phyloP scores from a whole-genome alignment of 352 stramenopile genomes.

The Blastocystis sp. region DNA sequence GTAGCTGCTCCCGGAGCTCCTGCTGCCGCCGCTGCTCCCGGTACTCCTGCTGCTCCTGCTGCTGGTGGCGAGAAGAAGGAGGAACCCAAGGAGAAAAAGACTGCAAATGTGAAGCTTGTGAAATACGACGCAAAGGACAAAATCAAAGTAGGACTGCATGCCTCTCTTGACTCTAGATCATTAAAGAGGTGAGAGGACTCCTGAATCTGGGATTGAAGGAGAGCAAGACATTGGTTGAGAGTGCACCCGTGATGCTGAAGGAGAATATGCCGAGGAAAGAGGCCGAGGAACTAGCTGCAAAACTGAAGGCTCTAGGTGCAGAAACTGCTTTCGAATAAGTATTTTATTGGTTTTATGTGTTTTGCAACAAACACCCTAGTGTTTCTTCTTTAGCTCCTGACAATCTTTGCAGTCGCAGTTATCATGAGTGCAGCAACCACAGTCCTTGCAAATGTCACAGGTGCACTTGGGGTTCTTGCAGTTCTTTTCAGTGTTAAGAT shows the following conservation, averaged over 20 bases:
- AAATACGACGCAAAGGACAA: slow-evolving; percentile 60
- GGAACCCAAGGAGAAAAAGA: slow-evolving; percentile 55
- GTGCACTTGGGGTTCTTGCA: slow-evolving; percentile 59
- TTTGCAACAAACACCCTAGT: neutral
- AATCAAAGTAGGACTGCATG: slow-evolving; percentile 9
- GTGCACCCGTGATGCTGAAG: slow-evolving; percentile 44
- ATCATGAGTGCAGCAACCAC: slow-evolving; percentile 17
- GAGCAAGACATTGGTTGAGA: slow-evolving; percentile 54
- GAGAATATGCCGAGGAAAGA: slow-evolving; percentile 55
- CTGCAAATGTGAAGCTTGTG: slow-evolving; percentile 49
- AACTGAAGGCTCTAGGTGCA: slow-evolving; percentile 55
- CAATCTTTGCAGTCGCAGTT: slow-evolving; percentile 35
- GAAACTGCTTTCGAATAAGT: slow-evolving; percentile 20
- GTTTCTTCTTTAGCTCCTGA: neutral
- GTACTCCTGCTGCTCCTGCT: neutral
- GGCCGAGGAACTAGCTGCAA: slow-evolving; percentile 19
- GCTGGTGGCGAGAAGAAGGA: slow-evolving; percentile 5
- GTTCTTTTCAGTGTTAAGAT: slow-evolving; percentile 39
- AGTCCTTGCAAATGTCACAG: slow-evolving; percentile 58
- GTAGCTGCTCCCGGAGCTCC: neutral
- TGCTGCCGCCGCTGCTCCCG: neutral
- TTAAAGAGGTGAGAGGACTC: slow-evolving; percentile 44
- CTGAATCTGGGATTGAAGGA: slow-evolving; percentile 48
- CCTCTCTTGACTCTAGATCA: neutral
- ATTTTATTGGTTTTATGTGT: slow-evolving; percentile 24